A percentile compares a stretch with the other conserved stretches of the same genome.
phyloP scores from a whole-genome alignment of 23 red algal species.

The Gracilariopsis chorda region DNA sequence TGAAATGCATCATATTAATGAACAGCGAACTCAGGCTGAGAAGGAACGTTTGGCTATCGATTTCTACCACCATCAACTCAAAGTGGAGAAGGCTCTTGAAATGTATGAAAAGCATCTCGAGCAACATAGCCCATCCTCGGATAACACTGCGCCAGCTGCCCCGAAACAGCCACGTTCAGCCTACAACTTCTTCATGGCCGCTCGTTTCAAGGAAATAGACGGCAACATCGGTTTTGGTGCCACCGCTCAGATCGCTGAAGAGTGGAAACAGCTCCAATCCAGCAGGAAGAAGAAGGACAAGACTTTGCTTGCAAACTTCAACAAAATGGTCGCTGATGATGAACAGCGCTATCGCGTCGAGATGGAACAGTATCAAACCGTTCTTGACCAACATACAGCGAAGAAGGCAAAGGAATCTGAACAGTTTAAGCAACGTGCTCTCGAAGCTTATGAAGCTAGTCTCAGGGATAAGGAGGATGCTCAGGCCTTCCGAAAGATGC shows the following conservation, averaged over 20 bases:
- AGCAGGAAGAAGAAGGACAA: conserved; percentile 39
- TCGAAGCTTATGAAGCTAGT: conserved; percentile 5
- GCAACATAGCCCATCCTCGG: not conserved
- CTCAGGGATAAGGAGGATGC: not conserved
- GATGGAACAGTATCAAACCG: conserved; percentile 7
- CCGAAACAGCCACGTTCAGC: conserved; percentile 32
- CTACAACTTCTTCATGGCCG: conserved; percentile 35
- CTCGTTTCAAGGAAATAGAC: not conserved
- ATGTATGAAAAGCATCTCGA: conserved; percentile 1
- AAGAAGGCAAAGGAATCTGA: not conserved
- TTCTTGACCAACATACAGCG: not conserved
- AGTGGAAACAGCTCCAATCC: conserved; percentile 16
- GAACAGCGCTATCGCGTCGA: not conserved
- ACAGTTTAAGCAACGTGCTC: not conserved
- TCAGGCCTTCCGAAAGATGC: not conserved
- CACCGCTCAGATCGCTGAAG: not conserved
- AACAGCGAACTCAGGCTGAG: not conserved
- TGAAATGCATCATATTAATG: not conserved
- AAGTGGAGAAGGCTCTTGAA: conserved; percentile 5
- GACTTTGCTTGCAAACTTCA: not conserved
- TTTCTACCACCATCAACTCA: not conserved
- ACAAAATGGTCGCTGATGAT: conserved; percentile 9
- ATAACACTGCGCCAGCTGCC: not conserved
- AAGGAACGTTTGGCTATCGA: conserved; percentile 19
- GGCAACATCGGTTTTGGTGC: not conserved